A percentile compares a stretch with the other conserved stretches of the same genome.
These are phyloP conservation scores for Nakaseomyces nivariensis DNA, from an alignment of 1,139 yeast species.

Conservation along the genomic window DNA sequence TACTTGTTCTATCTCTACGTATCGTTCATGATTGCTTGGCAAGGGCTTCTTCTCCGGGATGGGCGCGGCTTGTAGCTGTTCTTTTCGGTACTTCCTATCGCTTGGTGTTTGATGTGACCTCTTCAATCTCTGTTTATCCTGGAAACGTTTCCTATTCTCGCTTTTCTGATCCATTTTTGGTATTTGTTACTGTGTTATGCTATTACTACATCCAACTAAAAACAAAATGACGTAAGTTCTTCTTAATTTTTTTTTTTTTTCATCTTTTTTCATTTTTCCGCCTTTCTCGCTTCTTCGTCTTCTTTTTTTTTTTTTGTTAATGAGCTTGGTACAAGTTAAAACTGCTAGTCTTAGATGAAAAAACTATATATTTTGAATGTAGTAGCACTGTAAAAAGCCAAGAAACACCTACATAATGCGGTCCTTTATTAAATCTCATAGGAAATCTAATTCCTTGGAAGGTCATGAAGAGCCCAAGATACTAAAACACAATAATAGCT, in stretches of 20 bases:
- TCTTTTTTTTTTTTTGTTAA: neutral
- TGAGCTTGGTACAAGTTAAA: neutral
- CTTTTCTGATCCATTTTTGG: neutral
- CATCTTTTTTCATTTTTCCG: too few relatives aligned
- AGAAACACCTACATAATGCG: conserved; percentile 19
- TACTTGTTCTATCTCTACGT: conserved; percentile 14
- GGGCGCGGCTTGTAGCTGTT: conserved; percentile 6
- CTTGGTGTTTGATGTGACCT: conserved; percentile 28
- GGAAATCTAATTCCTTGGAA: conserved; percentile 28
- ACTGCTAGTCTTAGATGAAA: too few relatives aligned
- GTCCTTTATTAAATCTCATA: conserved; percentile 32
- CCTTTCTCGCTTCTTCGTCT: neutral
- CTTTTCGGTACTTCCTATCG: conserved; percentile 22
- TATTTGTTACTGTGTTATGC: neutral
- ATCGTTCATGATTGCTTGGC: conserved; percentile 19
- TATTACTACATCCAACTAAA: neutral
- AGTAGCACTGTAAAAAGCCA: too few relatives aligned
- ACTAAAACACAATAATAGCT: conserved; percentile 4
- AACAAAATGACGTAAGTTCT: too few relatives aligned
- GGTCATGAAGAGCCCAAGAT: neutral
- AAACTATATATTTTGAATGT: too few relatives aligned
- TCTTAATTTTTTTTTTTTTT: too few relatives aligned
- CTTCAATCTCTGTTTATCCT: conserved; percentile 27
- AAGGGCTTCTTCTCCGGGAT: conserved; percentile 4
- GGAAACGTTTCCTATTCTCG: conserved; percentile 28